Base-by-base conservation (phyloP, 768 basidiomycete genomes). In the Serendipita sp. region DNA sequence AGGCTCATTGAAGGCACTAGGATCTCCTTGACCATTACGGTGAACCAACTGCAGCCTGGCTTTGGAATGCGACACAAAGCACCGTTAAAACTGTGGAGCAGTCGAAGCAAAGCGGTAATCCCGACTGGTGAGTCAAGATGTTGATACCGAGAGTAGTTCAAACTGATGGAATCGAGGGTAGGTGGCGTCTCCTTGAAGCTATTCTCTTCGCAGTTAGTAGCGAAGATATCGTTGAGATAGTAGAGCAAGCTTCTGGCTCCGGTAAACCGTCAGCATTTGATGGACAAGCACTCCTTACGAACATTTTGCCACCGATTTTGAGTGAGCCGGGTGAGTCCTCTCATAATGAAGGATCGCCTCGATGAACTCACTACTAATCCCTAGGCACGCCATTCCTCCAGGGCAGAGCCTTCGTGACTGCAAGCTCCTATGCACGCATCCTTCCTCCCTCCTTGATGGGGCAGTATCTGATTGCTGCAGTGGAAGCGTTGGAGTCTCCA, bases 181-280 rank as follows among this genome's bases (percentile, higher is more conserved):
- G 91, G 91, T 99, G 96, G 96, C 85, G 89, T 70, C 82, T 85
- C 11, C 78, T 97, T 62, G 95, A 99, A 75, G 86, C 91, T 2
- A 81, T 81, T 4, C 78, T 97, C 3, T 88, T 90, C 4, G 82
- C 84, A 2, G 74, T 94, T 31, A 92, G 91, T 23, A 87, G 88
- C 13, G 83, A 91, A 68, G 77, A 91, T 40, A 82, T 82, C 44
- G 76, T 90, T 13, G 86, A 92, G 65, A 87, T 89, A 44, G 86
- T 91, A 69, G 76, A 79, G 69, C 82, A 83, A 5, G 80, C 81
- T 23, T n/a, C 23, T 29, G 55, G 34, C 23, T n/a, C 16, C 4
- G 84, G 83, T 2, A 76, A 81, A 18, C 69, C 76, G 36, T 83
- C 82, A 64, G 83, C 83, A 0, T 84, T 97, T 62, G 87, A 97